Percentiles rank a stretch among this genome's conserved stretches.
Conservation (phyloP, 805 yeast genomes). For the Saturnispora sanitii region DNA sequence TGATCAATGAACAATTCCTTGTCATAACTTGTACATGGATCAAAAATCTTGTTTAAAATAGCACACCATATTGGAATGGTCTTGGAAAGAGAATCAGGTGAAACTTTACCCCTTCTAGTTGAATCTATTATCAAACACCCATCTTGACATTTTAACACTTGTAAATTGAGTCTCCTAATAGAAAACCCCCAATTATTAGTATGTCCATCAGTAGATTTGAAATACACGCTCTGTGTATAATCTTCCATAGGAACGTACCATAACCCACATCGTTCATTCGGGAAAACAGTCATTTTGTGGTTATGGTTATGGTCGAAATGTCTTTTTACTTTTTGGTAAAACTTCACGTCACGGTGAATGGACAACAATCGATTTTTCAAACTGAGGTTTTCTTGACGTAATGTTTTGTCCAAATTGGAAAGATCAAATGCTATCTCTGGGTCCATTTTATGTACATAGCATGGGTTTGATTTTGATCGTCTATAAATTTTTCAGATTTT, state of each 20-base stretch:
- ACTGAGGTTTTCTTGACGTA: slow-evolving; percentile 12
- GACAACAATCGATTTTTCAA: slow-evolving; percentile 49
- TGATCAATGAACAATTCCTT: slow-evolving; percentile 32
- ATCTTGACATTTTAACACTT: slow-evolving; percentile 48
- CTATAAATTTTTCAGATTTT: no score
- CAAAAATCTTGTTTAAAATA: slow-evolving; percentile 49
- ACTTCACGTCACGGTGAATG: slow-evolving; percentile 52
- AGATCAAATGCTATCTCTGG: slow-evolving; percentile 15
- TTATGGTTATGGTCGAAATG: slow-evolving; percentile 15
- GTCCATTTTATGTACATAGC: slow-evolving; percentile 14
- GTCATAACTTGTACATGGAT: slow-evolving; percentile 21
- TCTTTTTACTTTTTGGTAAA: slow-evolving; percentile 33
- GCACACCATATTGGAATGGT: slow-evolving; percentile 92
- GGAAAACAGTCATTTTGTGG: slow-evolving; percentile 40
- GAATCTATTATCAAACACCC: slow-evolving; percentile 59
- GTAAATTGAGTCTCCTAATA: slow-evolving; percentile 62
- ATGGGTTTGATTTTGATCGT: no score
- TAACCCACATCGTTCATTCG: slow-evolving; percentile 79
- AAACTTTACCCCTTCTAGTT: slow-evolving; percentile 71
- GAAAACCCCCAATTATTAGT: slow-evolving; percentile 73
- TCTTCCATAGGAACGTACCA: slow-evolving; percentile 60
- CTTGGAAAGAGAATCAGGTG: slow-evolving; percentile 82
- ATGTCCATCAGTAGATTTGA: slow-evolving; percentile 91
- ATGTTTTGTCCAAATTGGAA: slow-evolving; percentile 7
- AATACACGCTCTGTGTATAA: slow-evolving; percentile 44